Evolutionary conservation across 805 yeast genomes (phyloP).

Genomic region (Blastobotrys mokoenaii): DNA sequence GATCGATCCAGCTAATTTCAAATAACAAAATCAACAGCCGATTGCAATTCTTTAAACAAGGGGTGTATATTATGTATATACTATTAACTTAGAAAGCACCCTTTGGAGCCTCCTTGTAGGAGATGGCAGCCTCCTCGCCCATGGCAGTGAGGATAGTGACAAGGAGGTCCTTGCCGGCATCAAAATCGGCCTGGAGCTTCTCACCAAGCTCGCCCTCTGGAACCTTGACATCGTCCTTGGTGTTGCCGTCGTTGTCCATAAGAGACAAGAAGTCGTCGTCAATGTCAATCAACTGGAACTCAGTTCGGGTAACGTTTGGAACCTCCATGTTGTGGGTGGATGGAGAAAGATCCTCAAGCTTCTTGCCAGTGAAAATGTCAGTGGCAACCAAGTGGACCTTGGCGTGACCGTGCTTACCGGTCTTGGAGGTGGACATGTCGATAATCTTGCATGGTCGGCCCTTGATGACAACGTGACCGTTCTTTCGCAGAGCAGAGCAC

Average conservation of each 20-base stretch:
- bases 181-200: slow-evolving; percentile 83
- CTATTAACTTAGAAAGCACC: slow-evolving; percentile 13
- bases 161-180: slow-evolving; percentile 95
- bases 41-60: too few species aligned
- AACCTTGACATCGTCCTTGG: slow-evolving; percentile 97
- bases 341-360: slow-evolving; percentile 99
- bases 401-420: slow-evolving; percentile 99
- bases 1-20: too few species aligned
- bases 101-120: slow-evolving; percentile 98
- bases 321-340: slow-evolving; percentile 99
- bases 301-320: slow-evolving; percentile 93
- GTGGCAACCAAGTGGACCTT: slow-evolving; percentile 99
- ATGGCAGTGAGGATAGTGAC: slow-evolving; percentile 96
- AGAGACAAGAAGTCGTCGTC: slow-evolving; percentile 96
- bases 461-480: slow-evolving; percentile 98
- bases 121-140: slow-evolving; percentile 99
- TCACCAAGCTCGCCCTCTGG: slow-evolving; percentile 99
- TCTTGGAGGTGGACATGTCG: slow-evolving; percentile 99
- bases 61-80: neutral
- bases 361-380: slow-evolving; percentile 98
- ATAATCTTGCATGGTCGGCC: slow-evolving; percentile 99
- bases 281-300: slow-evolving; percentile 91
- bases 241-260: slow-evolving; percentile 95
- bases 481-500: slow-evolving; percentile 99
- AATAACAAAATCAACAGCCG: too few species aligned